These are phyloP conservation scores for Scortechinia acanthostroma DNA, from an alignment of 2,329 filamentous ascomycete species.

Conservation along the genomic window DNA sequence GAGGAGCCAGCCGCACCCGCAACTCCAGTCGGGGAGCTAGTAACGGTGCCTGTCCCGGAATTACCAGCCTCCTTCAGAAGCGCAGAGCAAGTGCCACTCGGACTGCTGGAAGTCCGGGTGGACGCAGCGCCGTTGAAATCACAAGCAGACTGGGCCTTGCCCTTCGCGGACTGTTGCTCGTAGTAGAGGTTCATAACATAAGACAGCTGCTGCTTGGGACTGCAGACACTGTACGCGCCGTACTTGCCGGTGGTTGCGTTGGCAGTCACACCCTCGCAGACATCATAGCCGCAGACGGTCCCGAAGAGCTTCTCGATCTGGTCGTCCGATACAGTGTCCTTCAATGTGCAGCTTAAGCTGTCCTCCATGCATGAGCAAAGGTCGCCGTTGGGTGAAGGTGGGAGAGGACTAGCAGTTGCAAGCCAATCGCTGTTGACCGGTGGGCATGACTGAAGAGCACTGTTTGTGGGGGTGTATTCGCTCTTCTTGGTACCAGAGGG, in stretches of 20 bases:
- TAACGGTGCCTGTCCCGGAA: constrained; percentile 46
- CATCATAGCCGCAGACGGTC: constrained; percentile 57
- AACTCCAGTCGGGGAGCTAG: constrained; percentile 19
- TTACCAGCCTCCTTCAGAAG: constrained; percentile 58
- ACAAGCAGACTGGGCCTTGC: constrained; percentile 45
- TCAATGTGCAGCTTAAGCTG: constrained; percentile 65
- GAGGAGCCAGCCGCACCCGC: constrained; percentile 29
- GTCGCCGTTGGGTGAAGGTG: constrained; percentile 70
- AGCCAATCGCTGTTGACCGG: constrained; percentile 57
- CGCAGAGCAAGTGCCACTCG: constrained; percentile 42
- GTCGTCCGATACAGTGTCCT: constrained; percentile 43
- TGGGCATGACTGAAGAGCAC: constrained; percentile 70
- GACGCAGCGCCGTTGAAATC: constrained; percentile 64
- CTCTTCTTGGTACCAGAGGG: constrained; percentile 45
- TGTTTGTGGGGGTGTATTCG: constrained; percentile 65
- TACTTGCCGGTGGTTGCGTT: constrained; percentile 65
- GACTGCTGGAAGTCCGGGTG: constrained; percentile 36
- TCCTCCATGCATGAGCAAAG: constrained; percentile 83
- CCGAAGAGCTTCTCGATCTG: constrained; percentile 66
- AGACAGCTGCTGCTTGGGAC: constrained; percentile 60
- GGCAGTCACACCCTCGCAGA: constrained; percentile 61
- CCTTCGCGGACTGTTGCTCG: constrained; percentile 39
- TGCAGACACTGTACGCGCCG: constrained; percentile 75
- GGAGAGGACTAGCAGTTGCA: constrained; percentile 60
- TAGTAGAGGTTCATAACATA: constrained; percentile 73